Base-by-base conservation (phyloP, 495 filamentous ascomycete species). In the Daldinia concentrica region DNA sequence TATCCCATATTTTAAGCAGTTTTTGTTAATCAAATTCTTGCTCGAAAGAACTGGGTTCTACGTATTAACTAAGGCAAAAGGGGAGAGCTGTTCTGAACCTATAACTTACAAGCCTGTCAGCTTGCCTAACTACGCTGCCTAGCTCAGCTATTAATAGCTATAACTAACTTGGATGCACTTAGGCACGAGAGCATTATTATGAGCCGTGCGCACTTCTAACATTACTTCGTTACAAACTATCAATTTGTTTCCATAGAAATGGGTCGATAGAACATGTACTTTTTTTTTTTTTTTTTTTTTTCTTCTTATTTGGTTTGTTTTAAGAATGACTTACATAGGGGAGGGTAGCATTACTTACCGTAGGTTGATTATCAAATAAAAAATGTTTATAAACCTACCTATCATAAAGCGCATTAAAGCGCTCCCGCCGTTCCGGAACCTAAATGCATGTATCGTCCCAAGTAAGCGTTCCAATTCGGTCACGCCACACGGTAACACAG, bases 401-500 rank as follows among this genome's bases (percentile, higher is more conserved):
- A 36, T 22, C 29, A 32, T 34, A n/a, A 57, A 34, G 19, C 15
- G 17, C 29, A 9, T 57, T 36, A 37, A 22, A 57, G 50, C 14
- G 12, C 9, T 57, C 54, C 54, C 54, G 17, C 54, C 54, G 29
- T 36, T 30, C 54, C 54, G 54, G 54, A 57, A 57, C 30, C 29
- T 54, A 36, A 57, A 24, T 60, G 57, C 37, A 60, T 60, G 57
- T 30, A 39, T 43, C 32, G 41, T 58, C 56, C 56, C 48, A 66
- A 30, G 15, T 32, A 56, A 43, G 22, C 57, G 14, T 58, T 58
- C 64, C 64, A 68, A 56, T 57, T 60, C 55, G 67, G 58, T 58
- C 55, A 56, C 51, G 62, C 69, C 69, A 66, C 69, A 66, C 14
- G 27, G 69, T 71, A 39, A 59, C 69, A 71, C 69, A 63, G 58